These are phyloP conservation scores for Petrea volubilis DNA, from an alignment of 257 asterid genomes.

Conservation along the genomic window DNA sequence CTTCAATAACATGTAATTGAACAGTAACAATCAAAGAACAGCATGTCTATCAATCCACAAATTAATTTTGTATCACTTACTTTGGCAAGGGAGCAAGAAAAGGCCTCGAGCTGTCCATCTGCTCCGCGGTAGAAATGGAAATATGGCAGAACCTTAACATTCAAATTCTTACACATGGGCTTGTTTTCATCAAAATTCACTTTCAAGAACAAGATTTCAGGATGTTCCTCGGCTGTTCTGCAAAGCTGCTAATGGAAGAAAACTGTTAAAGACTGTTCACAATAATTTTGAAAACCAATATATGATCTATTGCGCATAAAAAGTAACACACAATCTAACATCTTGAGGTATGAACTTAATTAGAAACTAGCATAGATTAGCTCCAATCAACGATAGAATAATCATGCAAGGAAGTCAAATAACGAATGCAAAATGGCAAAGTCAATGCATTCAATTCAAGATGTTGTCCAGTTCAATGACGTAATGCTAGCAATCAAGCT, in stretches of 20 bases:
- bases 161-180: slow-evolving; percentile 89
- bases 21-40: neutral
- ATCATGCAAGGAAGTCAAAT: neutral
- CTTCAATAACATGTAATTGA: neutral
- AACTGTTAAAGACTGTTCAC: slow-evolving; percentile 1
- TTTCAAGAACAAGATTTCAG: slow-evolving; percentile 74
- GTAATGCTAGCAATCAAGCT: neutral
- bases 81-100: slow-evolving; percentile 93
- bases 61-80: slow-evolving; percentile 49
- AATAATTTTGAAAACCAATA: neutral
- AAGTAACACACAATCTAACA: neutral
- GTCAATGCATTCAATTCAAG: neutral
- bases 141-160: slow-evolving; percentile 89
- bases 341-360: neutral
- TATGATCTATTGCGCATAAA: neutral
- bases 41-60: neutral
- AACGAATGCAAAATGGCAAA: neutral
- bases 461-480: neutral
- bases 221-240: slow-evolving; percentile 75
- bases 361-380: neutral
- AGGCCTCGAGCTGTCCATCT: slow-evolving; percentile 88
- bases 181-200: slow-evolving; percentile 89
- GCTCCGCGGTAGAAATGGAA: slow-evolving; percentile 98
- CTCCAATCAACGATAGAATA: neutral
- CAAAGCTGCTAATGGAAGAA: slow-evolving; percentile 56